Conservation (phyloP, 148 eudicot genomes). For the Cornus florida region DNA sequence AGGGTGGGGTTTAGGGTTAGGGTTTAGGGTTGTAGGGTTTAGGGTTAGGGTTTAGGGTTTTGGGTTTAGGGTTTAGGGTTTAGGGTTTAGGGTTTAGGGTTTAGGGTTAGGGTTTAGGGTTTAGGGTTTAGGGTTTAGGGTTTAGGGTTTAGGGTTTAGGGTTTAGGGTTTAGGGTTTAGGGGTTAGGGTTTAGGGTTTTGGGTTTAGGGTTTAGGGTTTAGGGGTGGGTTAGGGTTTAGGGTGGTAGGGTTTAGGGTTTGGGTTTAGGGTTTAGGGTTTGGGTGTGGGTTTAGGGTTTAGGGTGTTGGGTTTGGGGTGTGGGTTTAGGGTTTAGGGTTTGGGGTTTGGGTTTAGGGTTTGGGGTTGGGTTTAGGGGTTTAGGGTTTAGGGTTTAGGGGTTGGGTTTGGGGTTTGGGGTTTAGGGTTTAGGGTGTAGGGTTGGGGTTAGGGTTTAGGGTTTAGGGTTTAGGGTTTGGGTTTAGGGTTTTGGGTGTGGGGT, state of each 20-base stretch:
- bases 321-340: constrained; percentile 41
- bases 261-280: constrained; percentile 30
- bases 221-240: constrained; percentile 33
- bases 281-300: constrained; percentile 34
- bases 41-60: constrained; percentile 25
- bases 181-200: constrained; percentile 20
- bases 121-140: constrained; percentile 19
- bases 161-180: constrained; percentile 17
- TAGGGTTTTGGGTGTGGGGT: constrained; percentile 26
- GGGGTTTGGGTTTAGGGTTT: constrained; percentile 35
- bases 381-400: constrained; percentile 36
- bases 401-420: constrained; percentile 35
- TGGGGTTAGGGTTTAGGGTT: constrained; percentile 26
- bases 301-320: constrained; percentile 37
- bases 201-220: constrained; percentile 29
- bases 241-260: constrained; percentile 25
- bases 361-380: constrained; percentile 36
- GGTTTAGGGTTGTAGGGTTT: constrained; percentile 19
- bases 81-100: constrained; percentile 24
- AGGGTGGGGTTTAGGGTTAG: constrained; percentile 24
- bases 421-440: constrained; percentile 30
- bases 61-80: constrained; percentile 23
- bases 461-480: constrained; percentile 28
- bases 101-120: constrained; percentile 26
- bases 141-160: constrained; percentile 20